These are phyloP conservation scores for Trichoderma asperelloides DNA, from an alignment of 495 filamentous ascomycete genomes.

Conservation along the genomic window DNA sequence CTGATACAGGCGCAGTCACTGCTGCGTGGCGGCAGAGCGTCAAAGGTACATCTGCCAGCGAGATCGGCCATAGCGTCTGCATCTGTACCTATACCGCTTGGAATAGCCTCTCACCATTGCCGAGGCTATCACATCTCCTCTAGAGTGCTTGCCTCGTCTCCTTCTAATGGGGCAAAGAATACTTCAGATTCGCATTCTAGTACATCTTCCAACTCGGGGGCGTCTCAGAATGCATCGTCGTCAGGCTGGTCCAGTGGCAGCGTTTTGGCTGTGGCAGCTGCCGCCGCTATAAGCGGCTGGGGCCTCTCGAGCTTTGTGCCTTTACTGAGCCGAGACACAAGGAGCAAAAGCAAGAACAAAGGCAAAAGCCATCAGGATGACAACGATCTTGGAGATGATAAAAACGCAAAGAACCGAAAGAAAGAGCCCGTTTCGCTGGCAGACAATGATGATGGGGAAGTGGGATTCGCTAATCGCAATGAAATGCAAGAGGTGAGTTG, in stretches of 20 bases:
- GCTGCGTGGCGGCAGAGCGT: neutral
- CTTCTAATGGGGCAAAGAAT: neutral
- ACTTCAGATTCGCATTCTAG: neutral
- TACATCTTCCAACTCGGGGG: neutral
- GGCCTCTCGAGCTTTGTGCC: neutral
- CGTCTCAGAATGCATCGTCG: neutral
- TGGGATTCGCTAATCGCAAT: neutral
- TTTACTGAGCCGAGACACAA: neutral
- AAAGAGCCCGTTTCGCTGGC: neutral
- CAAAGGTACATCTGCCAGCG: neutral
- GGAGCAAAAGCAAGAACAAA: neutral
- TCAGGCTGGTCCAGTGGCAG: slow-evolving; percentile 1
- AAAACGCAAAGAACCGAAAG: neutral
- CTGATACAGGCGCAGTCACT: neutral
- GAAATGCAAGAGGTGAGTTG: neutral
- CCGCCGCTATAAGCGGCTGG: neutral
- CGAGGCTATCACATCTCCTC: neutral
- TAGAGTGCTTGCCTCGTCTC: neutral
- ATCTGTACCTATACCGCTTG: neutral
- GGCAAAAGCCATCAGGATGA: neutral
- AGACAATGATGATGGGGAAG: neutral
- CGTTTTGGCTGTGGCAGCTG: neutral
- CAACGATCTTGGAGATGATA: neutral
- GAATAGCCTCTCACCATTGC: neutral
- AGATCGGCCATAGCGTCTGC: neutral